These are phyloP conservation scores for Brassica balearica DNA, from an alignment of 441 rosid genomes.

Conservation along the genomic window DNA sequence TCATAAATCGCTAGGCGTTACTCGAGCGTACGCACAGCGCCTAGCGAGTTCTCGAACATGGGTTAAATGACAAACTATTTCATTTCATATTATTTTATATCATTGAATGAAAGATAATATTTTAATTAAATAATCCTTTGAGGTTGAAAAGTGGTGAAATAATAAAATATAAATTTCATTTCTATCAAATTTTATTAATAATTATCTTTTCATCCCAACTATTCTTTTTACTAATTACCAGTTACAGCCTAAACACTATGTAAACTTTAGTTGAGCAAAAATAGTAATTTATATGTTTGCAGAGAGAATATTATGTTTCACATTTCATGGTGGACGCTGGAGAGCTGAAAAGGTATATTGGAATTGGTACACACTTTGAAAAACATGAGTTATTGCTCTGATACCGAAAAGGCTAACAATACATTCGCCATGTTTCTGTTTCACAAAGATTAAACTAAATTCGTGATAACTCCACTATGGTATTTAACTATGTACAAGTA, in stretches of 20 bases:
- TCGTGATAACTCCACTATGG: neutral
- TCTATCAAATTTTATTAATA: too few relatives aligned
- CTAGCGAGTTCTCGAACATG: neutral
- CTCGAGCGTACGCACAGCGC: neutral
- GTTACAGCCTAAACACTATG: too few relatives aligned
- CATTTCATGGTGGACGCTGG: neutral
- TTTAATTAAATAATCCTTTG: too few relatives aligned
- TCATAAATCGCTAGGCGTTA: neutral
- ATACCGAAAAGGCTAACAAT: neutral
- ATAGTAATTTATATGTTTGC: neutral
- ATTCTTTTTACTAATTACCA: too few relatives aligned
- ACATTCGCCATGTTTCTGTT: neutral
- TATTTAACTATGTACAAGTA: conserved; percentile 33
- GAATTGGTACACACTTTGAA: neutral
- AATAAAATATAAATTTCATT: too few relatives aligned
- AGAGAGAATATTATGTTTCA: neutral
- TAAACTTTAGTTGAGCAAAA: too few relatives aligned
- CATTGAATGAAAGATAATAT: too few relatives aligned
- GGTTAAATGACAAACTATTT: too few relatives aligned
- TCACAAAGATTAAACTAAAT: neutral
- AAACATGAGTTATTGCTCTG: neutral
- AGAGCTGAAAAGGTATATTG: neutral
- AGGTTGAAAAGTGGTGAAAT: too few relatives aligned
- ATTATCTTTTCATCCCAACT: too few relatives aligned
- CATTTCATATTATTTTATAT: too few relatives aligned